Base-by-base conservation (phyloP, 2,329 filamentous ascomycete species). In the Ophioceras dolichostomum region DNA sequence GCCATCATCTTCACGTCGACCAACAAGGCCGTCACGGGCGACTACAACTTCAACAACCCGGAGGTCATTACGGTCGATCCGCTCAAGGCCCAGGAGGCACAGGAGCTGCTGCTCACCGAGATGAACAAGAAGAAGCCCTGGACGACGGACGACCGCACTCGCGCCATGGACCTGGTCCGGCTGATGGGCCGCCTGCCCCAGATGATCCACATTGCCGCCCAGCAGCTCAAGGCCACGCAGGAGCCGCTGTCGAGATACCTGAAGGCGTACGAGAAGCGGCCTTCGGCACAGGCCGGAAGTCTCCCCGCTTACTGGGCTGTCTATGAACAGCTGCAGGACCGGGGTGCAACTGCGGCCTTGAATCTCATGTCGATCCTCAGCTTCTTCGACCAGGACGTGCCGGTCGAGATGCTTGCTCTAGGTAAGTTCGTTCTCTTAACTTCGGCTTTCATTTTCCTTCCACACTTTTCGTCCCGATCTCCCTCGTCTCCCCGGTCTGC, bases 1-100 rank as follows among this genome's bases (percentile, higher is more conserved):
- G 75, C 72, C 46, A 67, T 83, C 34, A 78, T 84, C 19, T 80
- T 79, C 47, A 83, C 79, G 0, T 81, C 77, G 0, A 71, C 79
- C 0, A 75, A 81, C 45, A 64, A 65, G 28, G 72, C 71, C 4
- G 60, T 64, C 12, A 60, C 59, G 1, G 74, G 66, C 52, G 71
- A 64, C 51, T 70, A 65, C 53, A 68, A 59, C 41, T 81, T 61
- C 57, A 74, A 67, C 62, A 79, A 65, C 56, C 78, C 58, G 43
- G 67, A 64, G 53, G 61, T 64, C 5, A 65, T 83, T 35, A 64
- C 65, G 32, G 60, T 83, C 5, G 67, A 65, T 16, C 55, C 67
- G 2, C 57, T 83, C 7, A 63, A 65, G 2, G 61, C 68, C 2
- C 55, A 67, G 34, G 72, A 82, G 41, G 78, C 76, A 0, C 69